Evolutionary conservation across 2,329 filamentous ascomycete genomes (phyloP), one percentile per base, ranked within the genome.

Genomic region (Scleromitrula shiraiana): DNA sequence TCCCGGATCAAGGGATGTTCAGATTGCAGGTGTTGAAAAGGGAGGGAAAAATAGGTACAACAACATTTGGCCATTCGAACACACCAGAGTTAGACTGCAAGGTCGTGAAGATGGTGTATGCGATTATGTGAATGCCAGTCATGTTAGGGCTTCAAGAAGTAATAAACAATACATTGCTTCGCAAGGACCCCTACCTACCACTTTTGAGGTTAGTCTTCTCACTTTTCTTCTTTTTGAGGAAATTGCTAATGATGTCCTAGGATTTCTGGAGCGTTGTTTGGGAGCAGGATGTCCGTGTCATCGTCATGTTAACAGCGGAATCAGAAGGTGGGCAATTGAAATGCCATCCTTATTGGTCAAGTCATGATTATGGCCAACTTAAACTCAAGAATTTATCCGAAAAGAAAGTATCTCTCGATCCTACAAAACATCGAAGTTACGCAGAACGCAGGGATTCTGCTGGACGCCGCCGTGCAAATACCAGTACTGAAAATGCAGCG

Each of bases 201-300:
- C 93, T 0, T 96, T 95, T 61, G 83, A 87, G 65, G 88, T 91
- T 70, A 73, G 82, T 47, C 36, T 5, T 29, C 22, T 24, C 15
- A 23, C 26, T 30, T 14, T 43, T 43, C 15, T 17, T 2, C 7
- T 49, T 17, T 53, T 29, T 35, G 52, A 41, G 26, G 35, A 36
- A 33, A 19, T 20, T 50, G 23, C 15, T 42, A 50, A 49, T 52
- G 46, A 57, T 37, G 19, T 35, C 23, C 7, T 56, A 93, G 87
- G 93, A 98, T 65, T 98, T 98, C 63, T 98, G 93, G 93, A 91
- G 88, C 51, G 85, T 96, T 9, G 76, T 97, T 24, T 98, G 93
- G 93, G 90, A 97, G 63, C 87, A 97, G 66, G 90, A 97, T 62
- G 83, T 95, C 3, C 84, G 91, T 43, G 87, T 97, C 22, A 84